Evolutionary conservation across 768 basidiomycete species (phyloP).

Genomic region (Rhodosporidiobolus odoratus): DNA sequence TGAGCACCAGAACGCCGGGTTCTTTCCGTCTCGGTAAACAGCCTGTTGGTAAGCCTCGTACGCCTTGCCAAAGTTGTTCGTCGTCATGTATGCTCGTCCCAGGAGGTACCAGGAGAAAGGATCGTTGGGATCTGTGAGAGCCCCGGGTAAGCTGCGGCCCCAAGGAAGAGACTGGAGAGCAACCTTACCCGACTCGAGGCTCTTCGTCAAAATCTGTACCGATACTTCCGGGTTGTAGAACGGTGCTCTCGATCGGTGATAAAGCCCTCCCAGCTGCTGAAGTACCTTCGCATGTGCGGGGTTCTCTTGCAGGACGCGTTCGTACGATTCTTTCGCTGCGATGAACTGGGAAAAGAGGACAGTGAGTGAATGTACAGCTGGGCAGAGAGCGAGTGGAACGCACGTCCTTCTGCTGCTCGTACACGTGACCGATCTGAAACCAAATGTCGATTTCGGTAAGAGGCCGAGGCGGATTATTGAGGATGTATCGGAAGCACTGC

Average conservation of each 20-base stretch:
- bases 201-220: slow-evolving; percentile 87
- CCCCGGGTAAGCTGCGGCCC: neutral
- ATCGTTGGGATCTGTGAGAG: slow-evolving; percentile 72
- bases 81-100: slow-evolving; percentile 97
- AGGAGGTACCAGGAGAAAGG: slow-evolving; percentile 99
- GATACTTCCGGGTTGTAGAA: slow-evolving; percentile 96
- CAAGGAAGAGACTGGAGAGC: neutral
- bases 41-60: slow-evolving; percentile 99
- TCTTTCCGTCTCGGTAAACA: slow-evolving; percentile 95
- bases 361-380: neutral
- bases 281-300: slow-evolving; percentile 93
- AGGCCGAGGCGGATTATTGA: slow-evolving; percentile 89
- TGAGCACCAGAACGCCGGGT: slow-evolving; percentile 99
- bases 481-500: slow-evolving; percentile 88
- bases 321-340: slow-evolving; percentile 89
- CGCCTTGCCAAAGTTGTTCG: slow-evolving; percentile 97
- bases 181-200: slow-evolving; percentile 79
- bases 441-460: slow-evolving; percentile 96
- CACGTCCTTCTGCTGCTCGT: slow-evolving; percentile 95
- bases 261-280: slow-evolving; percentile 95
- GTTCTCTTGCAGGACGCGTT: slow-evolving; percentile 86
- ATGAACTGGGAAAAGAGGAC: slow-evolving; percentile 58
- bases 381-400: slow-evolving; percentile 42
- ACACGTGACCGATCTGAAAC: slow-evolving; percentile 99
- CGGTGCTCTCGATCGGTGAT: slow-evolving; percentile 87